Percentiles rank a stretch among this genome's conserved stretches.
These are phyloP conservation scores for Marasmius tenuissimus DNA, from an alignment of 1,284 basidiomycete species.

Conservation along the genomic window DNA sequence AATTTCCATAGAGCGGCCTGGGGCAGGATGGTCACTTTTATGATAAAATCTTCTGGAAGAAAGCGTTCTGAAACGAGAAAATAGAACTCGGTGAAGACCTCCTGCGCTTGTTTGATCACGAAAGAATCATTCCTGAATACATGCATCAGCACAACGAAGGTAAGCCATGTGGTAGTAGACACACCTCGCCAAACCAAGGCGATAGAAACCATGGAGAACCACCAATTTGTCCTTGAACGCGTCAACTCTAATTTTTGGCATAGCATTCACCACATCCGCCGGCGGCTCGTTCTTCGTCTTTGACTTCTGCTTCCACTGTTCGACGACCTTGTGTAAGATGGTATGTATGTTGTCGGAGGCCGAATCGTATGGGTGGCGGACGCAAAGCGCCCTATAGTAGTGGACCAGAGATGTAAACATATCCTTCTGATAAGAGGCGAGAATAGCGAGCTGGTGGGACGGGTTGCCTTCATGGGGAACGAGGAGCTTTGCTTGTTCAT, in stretches of 20 bases:
- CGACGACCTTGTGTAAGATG: slow-evolving; percentile 66
- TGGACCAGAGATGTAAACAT: slow-evolving; percentile 80
- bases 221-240: slow-evolving; percentile 73
- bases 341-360: slow-evolving; percentile 84
- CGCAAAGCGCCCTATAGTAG: slow-evolving; percentile 92
- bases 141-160: slow-evolving; percentile 1
- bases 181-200: slow-evolving; percentile 58
- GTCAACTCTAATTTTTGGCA: slow-evolving; percentile 50
- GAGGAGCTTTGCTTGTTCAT: slow-evolving; percentile 80
- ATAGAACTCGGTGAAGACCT: slow-evolving; percentile 54
- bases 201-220: slow-evolving; percentile 73
- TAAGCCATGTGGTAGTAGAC: slow-evolving; percentile 25
- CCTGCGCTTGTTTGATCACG: slow-evolving; percentile 46
- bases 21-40: slow-evolving; percentile 71
- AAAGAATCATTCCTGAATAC: slow-evolving; percentile 41
- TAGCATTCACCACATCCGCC: slow-evolving; percentile 28
- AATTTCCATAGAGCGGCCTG: slow-evolving; percentile 84
- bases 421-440: slow-evolving; percentile 84
- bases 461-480: slow-evolving; percentile 86
- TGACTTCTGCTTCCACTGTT: slow-evolving; percentile 48
- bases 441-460: slow-evolving; percentile 93
- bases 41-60: slow-evolving; percentile 77
- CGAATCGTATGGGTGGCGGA: slow-evolving; percentile 83
- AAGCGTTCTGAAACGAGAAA: slow-evolving; percentile 64
- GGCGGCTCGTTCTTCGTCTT: slow-evolving; percentile 32